Percentiles rank a stretch among this genome's conserved stretches.
These are phyloP conservation scores for Ustilago trichophora DNA, from an alignment of 1,284 basidiomycete species.

Conservation along the genomic window DNA sequence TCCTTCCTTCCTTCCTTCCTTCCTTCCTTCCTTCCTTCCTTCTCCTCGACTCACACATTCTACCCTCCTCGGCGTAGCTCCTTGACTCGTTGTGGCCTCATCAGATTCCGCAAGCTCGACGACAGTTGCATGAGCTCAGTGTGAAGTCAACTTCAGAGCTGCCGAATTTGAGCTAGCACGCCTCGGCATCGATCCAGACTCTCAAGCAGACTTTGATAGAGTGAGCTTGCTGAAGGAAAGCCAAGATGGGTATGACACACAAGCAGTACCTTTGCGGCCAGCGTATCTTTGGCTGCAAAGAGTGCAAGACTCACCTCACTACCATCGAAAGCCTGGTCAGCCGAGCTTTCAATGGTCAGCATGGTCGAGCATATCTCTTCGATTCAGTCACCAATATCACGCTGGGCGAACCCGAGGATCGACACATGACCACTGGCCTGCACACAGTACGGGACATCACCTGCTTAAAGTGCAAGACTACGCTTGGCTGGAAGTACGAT, in stretches of 20 bases:
- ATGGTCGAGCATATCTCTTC: slow-evolving; percentile 92
- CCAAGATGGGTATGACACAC: slow-evolving; percentile 83
- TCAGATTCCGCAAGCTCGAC: no score
- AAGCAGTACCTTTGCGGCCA: slow-evolving; percentile 83
- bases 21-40: no score
- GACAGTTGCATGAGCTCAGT: no score
- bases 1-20: no score
- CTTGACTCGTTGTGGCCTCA: no score
- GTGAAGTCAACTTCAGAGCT: no score
- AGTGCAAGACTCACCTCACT: slow-evolving; percentile 91
- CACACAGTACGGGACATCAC: slow-evolving; percentile 95
- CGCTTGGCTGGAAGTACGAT: slow-evolving; percentile 98
- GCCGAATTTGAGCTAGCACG: no score
- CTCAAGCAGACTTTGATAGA: no score
- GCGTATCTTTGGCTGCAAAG: slow-evolving; percentile 88
- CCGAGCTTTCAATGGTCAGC: slow-evolving; percentile 76
- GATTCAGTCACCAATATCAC: slow-evolving; percentile 88
- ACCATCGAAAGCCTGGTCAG: slow-evolving; percentile 92
- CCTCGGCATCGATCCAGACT: no score
- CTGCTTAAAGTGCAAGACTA: slow-evolving; percentile 85
- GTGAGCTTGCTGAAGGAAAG: neutral
- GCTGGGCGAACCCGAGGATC: slow-evolving; percentile 85
- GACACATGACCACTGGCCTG: slow-evolving; percentile 94
- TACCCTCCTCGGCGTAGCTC: no score
- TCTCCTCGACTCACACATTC: no score